Evolutionary conservation across 805 yeast species (phyloP).

Genomic region (Candida loeiensis): DNA sequence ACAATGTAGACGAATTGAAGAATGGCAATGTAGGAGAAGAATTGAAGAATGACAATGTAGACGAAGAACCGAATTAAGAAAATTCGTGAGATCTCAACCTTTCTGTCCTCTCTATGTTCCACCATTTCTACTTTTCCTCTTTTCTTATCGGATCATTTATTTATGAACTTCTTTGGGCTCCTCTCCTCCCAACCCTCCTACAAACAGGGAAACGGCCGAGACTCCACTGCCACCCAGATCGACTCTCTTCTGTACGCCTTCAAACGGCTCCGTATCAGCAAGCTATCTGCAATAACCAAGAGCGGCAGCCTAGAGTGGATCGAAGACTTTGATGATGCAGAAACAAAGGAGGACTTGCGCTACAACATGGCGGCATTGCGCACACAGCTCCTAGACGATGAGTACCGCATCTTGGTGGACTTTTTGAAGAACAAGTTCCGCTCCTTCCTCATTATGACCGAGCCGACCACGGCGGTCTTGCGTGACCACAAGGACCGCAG

Average conservation of each 20-base stretch:
- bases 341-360: constrained; percentile 36
- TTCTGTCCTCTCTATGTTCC: no score
- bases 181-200: constrained; percentile 11
- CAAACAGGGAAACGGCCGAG: constrained; percentile 13
- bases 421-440: constrained; percentile 66
- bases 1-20: no score
- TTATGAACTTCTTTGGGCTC: constrained; percentile 7
- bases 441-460: constrained; percentile 53
- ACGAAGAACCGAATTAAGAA: no score
- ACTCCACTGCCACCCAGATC: constrained; percentile 40
- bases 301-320: constrained; percentile 41
- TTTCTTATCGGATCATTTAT: background rate
- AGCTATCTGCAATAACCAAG: constrained; percentile 27
- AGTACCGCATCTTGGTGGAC: constrained; percentile 63
- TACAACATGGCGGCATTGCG: constrained; percentile 50
- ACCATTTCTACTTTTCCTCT: no score
- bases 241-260: constrained; percentile 57
- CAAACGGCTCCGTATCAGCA: constrained; percentile 46
- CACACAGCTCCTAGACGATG: constrained; percentile 44
- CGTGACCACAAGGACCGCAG: constrained; percentile 22
- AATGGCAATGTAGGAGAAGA: no score
- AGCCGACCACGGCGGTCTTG: constrained; percentile 34
- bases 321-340: constrained; percentile 15
- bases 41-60: no score
- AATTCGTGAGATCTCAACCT: no score